phyloP scores from a whole-genome alignment of 805 yeast species.

The Maudiozyma turicensis region DNA sequence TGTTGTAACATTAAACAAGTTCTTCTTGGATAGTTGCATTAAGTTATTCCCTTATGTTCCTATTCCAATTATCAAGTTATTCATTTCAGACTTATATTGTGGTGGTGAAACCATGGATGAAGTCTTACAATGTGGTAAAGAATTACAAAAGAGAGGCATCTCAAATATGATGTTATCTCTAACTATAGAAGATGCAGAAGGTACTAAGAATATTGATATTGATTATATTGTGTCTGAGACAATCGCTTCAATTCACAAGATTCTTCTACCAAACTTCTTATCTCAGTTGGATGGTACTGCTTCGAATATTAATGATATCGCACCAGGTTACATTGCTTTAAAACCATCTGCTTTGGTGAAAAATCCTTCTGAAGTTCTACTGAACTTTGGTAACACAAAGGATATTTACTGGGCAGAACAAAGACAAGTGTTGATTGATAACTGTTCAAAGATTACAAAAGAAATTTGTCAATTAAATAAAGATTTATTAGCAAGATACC shows the following conservation, averaged over 20 bases:
- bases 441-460: slow-evolving; percentile 55
- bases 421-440: slow-evolving; percentile 51
- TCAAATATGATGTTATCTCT: slow-evolving; percentile 92
- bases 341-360: slow-evolving; percentile 86
- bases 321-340: slow-evolving; percentile 87
- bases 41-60: slow-evolving; percentile 70
- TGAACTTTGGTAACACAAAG: slow-evolving; percentile 38
- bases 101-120: slow-evolving; percentile 78
- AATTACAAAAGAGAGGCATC: slow-evolving; percentile 63
- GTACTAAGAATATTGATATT: slow-evolving; percentile 48
- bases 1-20: slow-evolving; percentile 53
- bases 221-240: slow-evolving; percentile 54
- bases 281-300: slow-evolving; percentile 33
- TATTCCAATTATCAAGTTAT: slow-evolving; percentile 51
- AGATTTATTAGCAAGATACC: slow-evolving; percentile 40
- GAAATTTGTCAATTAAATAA: slow-evolving; percentile 46
- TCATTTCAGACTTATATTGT: slow-evolving; percentile 77
- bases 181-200: slow-evolving; percentile 89
- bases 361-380: slow-evolving; percentile 65
- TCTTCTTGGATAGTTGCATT: slow-evolving; percentile 51
- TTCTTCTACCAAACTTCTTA: slow-evolving; percentile 63
- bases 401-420: slow-evolving; percentile 40
- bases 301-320: slow-evolving; percentile 50
- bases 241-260: slow-evolving; percentile 52
- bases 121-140: slow-evolving; percentile 60